These are phyloP conservation scores for Alternaria sp. DNA, from an alignment of 2,329 filamentous ascomycete species.

Conservation along the genomic window DNA sequence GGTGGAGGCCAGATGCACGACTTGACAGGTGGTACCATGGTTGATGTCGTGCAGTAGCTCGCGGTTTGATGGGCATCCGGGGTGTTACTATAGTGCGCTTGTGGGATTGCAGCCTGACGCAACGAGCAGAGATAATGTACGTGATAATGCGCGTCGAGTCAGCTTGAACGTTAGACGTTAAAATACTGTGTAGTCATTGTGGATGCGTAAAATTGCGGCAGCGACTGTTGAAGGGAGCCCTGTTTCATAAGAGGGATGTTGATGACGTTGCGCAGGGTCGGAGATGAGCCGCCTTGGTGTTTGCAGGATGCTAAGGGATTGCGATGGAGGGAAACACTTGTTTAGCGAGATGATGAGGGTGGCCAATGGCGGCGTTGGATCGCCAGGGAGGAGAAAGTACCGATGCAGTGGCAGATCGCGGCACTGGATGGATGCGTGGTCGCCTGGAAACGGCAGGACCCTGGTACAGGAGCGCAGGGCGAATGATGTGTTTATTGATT, in stretches of 20 bases:
- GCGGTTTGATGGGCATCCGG: constrained; percentile 5
- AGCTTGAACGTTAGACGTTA: neutral
- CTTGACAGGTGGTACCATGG: constrained; percentile 6
- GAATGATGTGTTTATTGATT: neutral
- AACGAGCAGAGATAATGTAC: neutral
- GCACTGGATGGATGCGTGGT: neutral
- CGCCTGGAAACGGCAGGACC: neutral
- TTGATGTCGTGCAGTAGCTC: constrained; percentile 18
- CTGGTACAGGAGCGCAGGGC: neutral
- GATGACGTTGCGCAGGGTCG: constrained; percentile 1
- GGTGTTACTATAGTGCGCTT: neutral
- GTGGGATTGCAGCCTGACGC: constrained; percentile 5
- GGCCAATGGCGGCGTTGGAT: constrained; percentile 6
- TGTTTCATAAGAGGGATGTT: constrained; percentile 1
- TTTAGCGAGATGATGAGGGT: constrained; percentile 5
- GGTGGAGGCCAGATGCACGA: neutral
- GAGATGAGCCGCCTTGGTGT: constrained; percentile 9
- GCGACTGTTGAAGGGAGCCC: neutral
- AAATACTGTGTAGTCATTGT: neutral
- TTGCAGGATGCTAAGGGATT: constrained; percentile 3
- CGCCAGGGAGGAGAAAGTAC: neutral
- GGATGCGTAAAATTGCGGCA: constrained; percentile 3
- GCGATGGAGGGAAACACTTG: neutral
- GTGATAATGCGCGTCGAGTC: constrained; percentile 2
- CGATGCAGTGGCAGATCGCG: neutral